A percentile compares a stretch with the other conserved stretches of the same genome.
phyloP scores from a whole-genome alignment of 2,329 filamentous ascomycete genomes.

The Westerdykella aurantiaca region DNA sequence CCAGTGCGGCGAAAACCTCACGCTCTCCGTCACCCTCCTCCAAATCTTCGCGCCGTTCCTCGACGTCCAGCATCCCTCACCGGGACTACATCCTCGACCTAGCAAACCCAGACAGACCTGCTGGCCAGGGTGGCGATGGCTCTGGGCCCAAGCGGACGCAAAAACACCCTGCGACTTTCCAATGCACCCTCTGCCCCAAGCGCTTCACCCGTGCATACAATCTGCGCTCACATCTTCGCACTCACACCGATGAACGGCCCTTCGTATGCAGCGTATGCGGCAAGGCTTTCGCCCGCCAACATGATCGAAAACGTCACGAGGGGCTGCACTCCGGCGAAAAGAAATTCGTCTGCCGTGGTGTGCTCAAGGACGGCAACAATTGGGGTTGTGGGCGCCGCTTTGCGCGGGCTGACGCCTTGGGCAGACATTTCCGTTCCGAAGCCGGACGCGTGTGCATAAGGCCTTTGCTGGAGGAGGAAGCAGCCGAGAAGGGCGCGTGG shows the following conservation, averaged over 20 bases:
- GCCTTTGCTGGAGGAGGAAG: conserved; percentile 92
- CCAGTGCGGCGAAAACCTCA: conserved; percentile 39
- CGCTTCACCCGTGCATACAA: conserved; percentile 96
- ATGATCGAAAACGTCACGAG: conserved; percentile 95
- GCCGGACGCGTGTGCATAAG: conserved; percentile 95
- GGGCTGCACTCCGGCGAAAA: conserved; percentile 95
- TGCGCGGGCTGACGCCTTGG: conserved; percentile 89
- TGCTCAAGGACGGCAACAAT: conserved; percentile 71
- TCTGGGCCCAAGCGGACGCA: conserved; percentile 71
- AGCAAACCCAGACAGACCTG: conserved; percentile 78
- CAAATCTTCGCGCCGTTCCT: conserved; percentile 46
- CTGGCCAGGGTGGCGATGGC: conserved; percentile 35
- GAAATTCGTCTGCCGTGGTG: conserved; percentile 95
- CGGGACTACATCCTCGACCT: conserved; percentile 82
- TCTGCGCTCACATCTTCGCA: conserved; percentile 86
- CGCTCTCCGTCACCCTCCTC: conserved; percentile 46
- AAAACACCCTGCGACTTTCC: conserved; percentile 96
- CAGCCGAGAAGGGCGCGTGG: conserved; percentile 67
- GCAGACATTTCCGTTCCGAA: conserved; percentile 91
- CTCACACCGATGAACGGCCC: conserved; percentile 92
- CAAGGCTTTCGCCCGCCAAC: conserved; percentile 94
- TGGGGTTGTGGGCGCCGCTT: conserved; percentile 95
- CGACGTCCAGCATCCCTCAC: conserved; percentile 49
- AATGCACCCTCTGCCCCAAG: conserved; percentile 89
- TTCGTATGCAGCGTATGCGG: conserved; percentile 97